Base-by-base conservation (phyloP, 2,329 filamentous ascomycete species). In the Colletotrichum kahawae region DNA sequence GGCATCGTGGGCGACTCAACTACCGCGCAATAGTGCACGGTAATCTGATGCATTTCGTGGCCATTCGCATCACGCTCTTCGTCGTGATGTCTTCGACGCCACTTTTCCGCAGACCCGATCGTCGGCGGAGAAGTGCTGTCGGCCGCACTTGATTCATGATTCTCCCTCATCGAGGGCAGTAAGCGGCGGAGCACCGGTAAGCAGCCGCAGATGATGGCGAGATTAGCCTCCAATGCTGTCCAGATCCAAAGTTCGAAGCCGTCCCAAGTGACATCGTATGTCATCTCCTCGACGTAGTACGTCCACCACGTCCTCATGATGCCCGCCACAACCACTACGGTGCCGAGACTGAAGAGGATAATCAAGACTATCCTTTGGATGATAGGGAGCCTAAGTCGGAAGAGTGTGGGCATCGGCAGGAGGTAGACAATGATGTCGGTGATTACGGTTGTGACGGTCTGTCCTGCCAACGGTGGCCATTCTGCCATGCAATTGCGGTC, bases 251-350 rank as follows among this genome's bases (percentile, higher is more conserved):
- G 78, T 12, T 84, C 77, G 59, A 84, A 84, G 4, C 84, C 83
- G 24, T 85, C 77, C 84, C 85, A 86, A 4, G 84, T 86, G 1
- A 86, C 81, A 74, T 86, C 85, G 77, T 84, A 86, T 1, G 83
- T 84, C 18, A 48, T 16, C 57, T 81, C 57, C 31, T 80, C 76
- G 5, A 83, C 82, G 8, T 62, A 63, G 33, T 76, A 78, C 24
- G 83, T 78, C 80, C 82, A 86, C 71, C 85, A 86, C 7, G 82
- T 80, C 6, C 85, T 80, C 79, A 85, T 80, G 36, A 80, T 80
- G 18, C 82, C 81, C 0, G 83, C 84, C 12, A 84, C 75, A 21
- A 86, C 82, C 56, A 86, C 84, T 10, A 86, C 71, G 10, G 81
- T 63, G 7, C 84, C 85, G 27, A 85, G 79, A 1, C 81, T 81